These are phyloP conservation scores for Ceratobasidium sp. DNA, from an alignment of 1,284 basidiomycete genomes.

Conservation along the genomic window DNA sequence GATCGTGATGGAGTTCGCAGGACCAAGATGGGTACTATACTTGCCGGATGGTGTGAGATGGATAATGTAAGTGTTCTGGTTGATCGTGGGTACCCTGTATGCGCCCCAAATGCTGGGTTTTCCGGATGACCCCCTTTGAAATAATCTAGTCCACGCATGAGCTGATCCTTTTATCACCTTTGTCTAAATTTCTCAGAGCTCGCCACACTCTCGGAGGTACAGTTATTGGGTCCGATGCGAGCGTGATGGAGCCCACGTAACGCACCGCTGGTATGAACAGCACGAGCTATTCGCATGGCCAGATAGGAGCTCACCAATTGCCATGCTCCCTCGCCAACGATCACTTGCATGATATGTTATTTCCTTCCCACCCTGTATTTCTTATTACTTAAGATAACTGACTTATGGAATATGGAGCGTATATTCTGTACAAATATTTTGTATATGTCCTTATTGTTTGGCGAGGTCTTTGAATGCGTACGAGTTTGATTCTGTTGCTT, in stretches of 20 bases:
- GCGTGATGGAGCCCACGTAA: conserved; percentile 10
- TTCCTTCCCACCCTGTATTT: not conserved
- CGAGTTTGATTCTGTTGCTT: not conserved
- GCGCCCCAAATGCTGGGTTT: not conserved
- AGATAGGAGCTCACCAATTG: not conserved
- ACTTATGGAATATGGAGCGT: not conserved
- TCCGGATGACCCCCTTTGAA: conserved; percentile 5
- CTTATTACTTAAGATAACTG: not conserved
- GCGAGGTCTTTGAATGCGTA: not conserved
- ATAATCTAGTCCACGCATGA: not conserved
- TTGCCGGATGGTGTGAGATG: conserved; percentile 42
- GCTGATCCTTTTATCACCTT: not conserved
- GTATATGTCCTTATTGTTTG: not conserved
- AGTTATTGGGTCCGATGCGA: conserved; percentile 39
- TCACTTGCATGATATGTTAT: conserved; percentile 21
- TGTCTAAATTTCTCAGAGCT: conserved; percentile 3
- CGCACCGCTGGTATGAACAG: conserved; percentile 43
- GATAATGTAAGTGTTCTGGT: conserved; percentile 19
- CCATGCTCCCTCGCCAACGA: not conserved
- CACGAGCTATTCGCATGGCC: conserved; percentile 35
- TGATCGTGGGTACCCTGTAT: not conserved
- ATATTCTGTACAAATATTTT: not conserved
- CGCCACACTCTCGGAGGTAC: conserved; percentile 11
- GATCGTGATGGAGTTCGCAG: conserved; percentile 6
- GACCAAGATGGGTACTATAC: conserved; percentile 33